A percentile compares a stretch with the other conserved stretches of the same genome.
Evolutionary conservation across 2,329 filamentous ascomycete species (phyloP).

Genomic region (Ophiobolus disseminans): DNA sequence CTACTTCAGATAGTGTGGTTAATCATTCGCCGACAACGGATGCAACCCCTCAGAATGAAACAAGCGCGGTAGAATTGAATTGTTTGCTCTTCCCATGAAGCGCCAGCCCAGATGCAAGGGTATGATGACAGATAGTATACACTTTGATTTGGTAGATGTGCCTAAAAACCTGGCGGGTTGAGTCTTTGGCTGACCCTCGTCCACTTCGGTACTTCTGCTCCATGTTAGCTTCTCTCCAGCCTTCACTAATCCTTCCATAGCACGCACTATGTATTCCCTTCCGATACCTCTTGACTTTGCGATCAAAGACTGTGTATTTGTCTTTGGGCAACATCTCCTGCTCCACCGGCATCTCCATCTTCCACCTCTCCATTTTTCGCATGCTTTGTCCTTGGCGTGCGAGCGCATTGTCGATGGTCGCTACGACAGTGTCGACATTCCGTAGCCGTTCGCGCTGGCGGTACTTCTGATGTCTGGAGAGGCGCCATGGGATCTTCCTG

Average conservation of each 20-base stretch:
- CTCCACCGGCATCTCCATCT: slow-evolving; percentile 93
- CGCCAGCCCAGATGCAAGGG: slow-evolving; percentile 25
- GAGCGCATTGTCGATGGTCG: slow-evolving; percentile 80
- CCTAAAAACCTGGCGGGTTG: slow-evolving; percentile 92
- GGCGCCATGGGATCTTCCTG: slow-evolving; percentile 96
- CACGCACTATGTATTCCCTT: slow-evolving; percentile 96
- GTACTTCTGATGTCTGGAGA: slow-evolving; percentile 72
- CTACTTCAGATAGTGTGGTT: too few species aligned
- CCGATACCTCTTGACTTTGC: slow-evolving; percentile 92
- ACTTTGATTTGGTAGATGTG: slow-evolving; percentile 5
- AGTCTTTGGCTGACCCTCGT: slow-evolving; percentile 91
- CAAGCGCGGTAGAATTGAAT: too few species aligned
- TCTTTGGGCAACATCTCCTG: slow-evolving; percentile 94
- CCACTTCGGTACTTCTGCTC: slow-evolving; percentile 70
- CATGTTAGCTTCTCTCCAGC: slow-evolving; percentile 65
- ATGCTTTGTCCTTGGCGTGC: slow-evolving; percentile 71
- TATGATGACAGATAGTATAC: slow-evolving; percentile 38
- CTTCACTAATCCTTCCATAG: not conserved
- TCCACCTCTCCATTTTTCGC: slow-evolving; percentile 88
- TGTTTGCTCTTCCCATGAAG: not conserved
- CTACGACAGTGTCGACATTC: slow-evolving; percentile 83
- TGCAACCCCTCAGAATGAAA: too few species aligned
- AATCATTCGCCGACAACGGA: too few species aligned
- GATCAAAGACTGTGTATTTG: slow-evolving; percentile 98
- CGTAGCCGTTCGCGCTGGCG: slow-evolving; percentile 54